Conservation (phyloP, 768 basidiomycete genomes). For the Tulasnella calospora region DNA sequence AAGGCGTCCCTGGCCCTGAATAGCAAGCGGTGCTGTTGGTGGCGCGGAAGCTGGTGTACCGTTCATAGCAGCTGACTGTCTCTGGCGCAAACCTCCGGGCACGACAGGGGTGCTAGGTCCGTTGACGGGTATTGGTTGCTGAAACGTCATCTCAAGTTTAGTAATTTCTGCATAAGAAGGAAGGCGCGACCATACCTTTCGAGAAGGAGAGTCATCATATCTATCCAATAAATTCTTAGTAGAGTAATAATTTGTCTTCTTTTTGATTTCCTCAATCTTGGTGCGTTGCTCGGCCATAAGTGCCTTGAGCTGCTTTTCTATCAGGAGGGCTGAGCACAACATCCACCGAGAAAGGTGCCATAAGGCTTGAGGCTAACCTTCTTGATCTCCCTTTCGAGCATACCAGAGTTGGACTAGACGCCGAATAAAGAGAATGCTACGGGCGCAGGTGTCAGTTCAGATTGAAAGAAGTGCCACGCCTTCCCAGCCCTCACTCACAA, state of each 20-base stretch:
- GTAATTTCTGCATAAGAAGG: not conserved
- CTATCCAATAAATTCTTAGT: slow-evolving; percentile 86
- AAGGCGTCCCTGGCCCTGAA: not conserved
- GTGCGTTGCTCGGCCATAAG: slow-evolving; percentile 73
- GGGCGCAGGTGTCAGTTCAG: not conserved
- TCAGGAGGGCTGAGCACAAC: not conserved
- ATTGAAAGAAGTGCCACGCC: not conserved
- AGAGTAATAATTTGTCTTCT: slow-evolving; percentile 92
- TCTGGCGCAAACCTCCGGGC: not conserved
- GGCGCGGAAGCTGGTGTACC: not conserved
- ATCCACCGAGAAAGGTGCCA: not conserved
- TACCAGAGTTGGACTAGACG: slow-evolving; percentile 84
- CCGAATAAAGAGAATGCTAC: slow-evolving; percentile 67
- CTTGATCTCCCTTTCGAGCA: slow-evolving; percentile 67
- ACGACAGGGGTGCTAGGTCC: slow-evolving; percentile 5
- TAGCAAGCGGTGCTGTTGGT: not conserved
- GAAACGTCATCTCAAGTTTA: not conserved
- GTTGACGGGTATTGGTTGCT: not conserved
- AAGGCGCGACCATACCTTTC: slow-evolving; percentile 19
- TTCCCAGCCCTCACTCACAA: slow-evolving; percentile 49
- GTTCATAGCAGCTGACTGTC: not conserved
- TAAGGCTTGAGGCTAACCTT: slow-evolving; percentile 47
- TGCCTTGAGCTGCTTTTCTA: slow-evolving; percentile 73
- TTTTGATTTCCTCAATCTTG: slow-evolving; percentile 94
- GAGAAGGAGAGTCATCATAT: slow-evolving; percentile 62